Evolutionary conservation across 2,329 filamentous ascomycete species (phyloP).

Genomic region (Pleomassaria siparia): DNA sequence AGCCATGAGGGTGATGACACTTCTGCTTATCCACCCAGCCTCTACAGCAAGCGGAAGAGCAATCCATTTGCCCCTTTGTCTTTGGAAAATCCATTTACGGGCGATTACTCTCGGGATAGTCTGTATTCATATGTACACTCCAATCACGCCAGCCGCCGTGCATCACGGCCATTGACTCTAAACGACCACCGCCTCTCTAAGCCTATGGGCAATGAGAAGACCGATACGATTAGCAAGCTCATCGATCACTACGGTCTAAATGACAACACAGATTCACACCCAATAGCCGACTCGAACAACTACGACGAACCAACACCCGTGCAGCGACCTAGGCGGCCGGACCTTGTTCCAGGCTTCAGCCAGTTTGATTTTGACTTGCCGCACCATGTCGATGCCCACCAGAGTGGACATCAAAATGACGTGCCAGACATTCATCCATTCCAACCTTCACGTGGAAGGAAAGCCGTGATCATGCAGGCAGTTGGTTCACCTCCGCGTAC

Average conservation of each 20-base stretch:
- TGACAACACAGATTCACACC: slow-evolving; percentile 8
- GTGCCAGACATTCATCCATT: not conserved
- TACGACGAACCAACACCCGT: not conserved
- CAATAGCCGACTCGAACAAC: not conserved
- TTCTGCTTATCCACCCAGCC: slow-evolving; percentile 21
- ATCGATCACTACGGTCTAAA: slow-evolving; percentile 31
- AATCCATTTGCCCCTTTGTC: slow-evolving; percentile 23
- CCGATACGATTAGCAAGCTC: slow-evolving; percentile 36
- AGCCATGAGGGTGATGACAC: slow-evolving; percentile 15
- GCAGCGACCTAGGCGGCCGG: slow-evolving; percentile 4
- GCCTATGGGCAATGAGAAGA: slow-evolving; percentile 20
- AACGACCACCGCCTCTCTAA: slow-evolving; percentile 16
- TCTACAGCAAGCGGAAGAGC: slow-evolving; percentile 21
- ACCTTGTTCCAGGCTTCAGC: slow-evolving; percentile 11
- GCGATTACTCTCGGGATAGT: slow-evolving; percentile 17
- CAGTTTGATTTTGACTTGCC: slow-evolving; percentile 31
- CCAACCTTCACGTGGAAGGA: slow-evolving; percentile 4
- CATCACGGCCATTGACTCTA: slow-evolving; percentile 15
- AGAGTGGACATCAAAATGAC: not conserved
- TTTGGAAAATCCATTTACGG: slow-evolving; percentile 14
- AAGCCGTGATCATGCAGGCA: slow-evolving; percentile 12
- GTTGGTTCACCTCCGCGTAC: slow-evolving; percentile 25
- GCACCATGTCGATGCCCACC: not conserved
- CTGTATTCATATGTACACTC: slow-evolving; percentile 16
- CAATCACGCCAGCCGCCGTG: slow-evolving; percentile 10